Percentiles rank a stretch among this genome's conserved stretches.
Conservation (phyloP, 805 yeast species). For the Starmera caribaea region DNA sequence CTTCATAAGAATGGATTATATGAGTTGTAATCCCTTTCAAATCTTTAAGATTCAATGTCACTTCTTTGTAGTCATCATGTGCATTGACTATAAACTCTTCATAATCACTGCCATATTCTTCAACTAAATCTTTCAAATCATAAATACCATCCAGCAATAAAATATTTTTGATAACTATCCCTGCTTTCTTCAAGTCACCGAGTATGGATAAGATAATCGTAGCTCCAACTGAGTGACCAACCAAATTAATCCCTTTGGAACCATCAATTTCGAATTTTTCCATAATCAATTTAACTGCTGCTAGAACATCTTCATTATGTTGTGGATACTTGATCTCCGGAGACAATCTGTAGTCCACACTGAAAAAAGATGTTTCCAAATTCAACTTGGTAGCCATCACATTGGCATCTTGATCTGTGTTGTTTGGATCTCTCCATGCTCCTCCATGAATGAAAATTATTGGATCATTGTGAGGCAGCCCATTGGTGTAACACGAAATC, state of each 20-base stretch:
- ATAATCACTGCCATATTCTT: constrained; percentile 52
- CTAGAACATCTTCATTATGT: constrained; percentile 46
- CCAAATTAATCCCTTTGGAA: constrained; percentile 17
- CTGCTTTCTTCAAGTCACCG: not conserved
- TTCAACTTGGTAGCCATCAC: constrained; percentile 16
- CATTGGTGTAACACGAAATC: not conserved
- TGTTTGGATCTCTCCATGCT: constrained; percentile 70
- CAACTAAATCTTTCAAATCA: constrained; percentile 37
- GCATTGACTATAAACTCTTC: constrained; percentile 49
- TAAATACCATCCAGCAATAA: constrained; percentile 65
- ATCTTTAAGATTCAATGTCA: constrained; percentile 8
- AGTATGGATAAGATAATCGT: constrained; percentile 23
- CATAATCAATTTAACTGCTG: constrained; percentile 26
- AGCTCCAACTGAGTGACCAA: constrained; percentile 84
- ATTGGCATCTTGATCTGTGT: constrained; percentile 49
- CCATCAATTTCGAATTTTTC: constrained; percentile 8
- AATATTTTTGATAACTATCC: constrained; percentile 10
- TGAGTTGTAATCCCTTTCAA: constrained; percentile 14
- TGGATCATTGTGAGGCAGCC: constrained; percentile 9
- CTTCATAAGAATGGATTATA: constrained; percentile 52
- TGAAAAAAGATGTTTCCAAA: constrained; percentile 11
- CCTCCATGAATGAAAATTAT: constrained; percentile 76
- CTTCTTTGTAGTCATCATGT: constrained; percentile 25
- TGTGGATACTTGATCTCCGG: constrained; percentile 54
- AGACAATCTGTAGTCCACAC: constrained; percentile 58